Base-by-base conservation (phyloP, 768 basidiomycete species). In the Lentinula sp. region DNA sequence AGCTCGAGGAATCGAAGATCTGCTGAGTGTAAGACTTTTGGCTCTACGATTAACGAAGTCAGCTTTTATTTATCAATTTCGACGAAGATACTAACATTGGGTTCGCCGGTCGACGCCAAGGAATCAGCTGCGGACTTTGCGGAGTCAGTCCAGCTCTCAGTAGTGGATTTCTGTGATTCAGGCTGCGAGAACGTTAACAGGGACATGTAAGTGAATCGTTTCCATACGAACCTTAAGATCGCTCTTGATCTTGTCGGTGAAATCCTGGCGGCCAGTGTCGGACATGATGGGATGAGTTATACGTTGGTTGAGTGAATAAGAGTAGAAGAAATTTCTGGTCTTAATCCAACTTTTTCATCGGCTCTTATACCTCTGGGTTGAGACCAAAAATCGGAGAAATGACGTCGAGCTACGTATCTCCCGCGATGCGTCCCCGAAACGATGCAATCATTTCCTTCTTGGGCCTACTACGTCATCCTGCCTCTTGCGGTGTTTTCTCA, bases 91-190 rank as follows among this genome's bases (percentile, higher is more conserved):
- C 40, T 35, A 0, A 80, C 81, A 64, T 81, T 70, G 65, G 84
- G 83, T 68, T 85, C 78, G 15, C 78, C 2, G 45, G 77, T 74
- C 23, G 82, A 82, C 1, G 80, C 78, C 4, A 69, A 64, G 52
- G 78, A 81, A 67, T 85, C 84, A 43, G 69, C 61, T 57, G 68
- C 73, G 62, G 82, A 79, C 66, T 82, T 83, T 65, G 79, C 6
- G 42, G 66, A 69, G 73, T 86, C 85, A 52, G 77, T 70, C 8
- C 75, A 64, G 23, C 83, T 76, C 75, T 87, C 84, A 32, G 76
- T 71, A 59, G 71, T 74, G n/a, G 75, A 62, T 75, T 87, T 86
- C 75, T 85, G 74, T 35, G 79, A 81, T 64, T 86, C 84, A 65
- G 84, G 84, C 84, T 85, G 55, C 4, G 61, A 35, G 37, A 21